Base-by-base conservation (phyloP, 768 basidiomycete species). In the Naganishia vishniacii region DNA sequence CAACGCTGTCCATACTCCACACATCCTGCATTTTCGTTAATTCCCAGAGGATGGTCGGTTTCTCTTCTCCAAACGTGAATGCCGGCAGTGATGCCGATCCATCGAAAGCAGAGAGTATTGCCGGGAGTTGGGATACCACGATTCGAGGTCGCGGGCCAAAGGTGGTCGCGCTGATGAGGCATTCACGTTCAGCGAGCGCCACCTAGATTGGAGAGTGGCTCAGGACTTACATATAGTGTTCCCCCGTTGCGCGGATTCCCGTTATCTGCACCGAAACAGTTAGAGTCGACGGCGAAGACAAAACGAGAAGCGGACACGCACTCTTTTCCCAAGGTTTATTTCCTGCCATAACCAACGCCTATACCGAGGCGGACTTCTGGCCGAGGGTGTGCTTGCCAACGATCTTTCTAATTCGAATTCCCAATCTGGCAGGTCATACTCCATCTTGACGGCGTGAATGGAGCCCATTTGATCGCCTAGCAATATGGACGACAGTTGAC, bases 331-430 rank as follows among this genome's bases (percentile, higher is more conserved):
- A 25, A 62, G 61, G 25, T 62, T 62, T 45, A 62, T 62, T 11
- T 62, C 61, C 61, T 62, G 61, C 61, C 61, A 62, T 15, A 62
- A 46, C 61, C 61, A 62, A 4, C 61, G 53, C 23, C 53, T 56
- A 18, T 37, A 25, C 25, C 53, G 4, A 12, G 53, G 53, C 37
- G 37, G 32, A 23, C 20, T 26, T 29, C 34, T 37, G 34, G 34
- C n/a, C n/a, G n/a, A 37, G 15, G 32, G 20, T 11, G 6, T 34
- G 15, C 53, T 16, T 34, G 53, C 37, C n/a, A 3, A n/a, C 20
- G 28, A 32, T 13, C 20, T 34, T n/a, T 56, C 53, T 16, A 25
- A 20, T 8, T 56, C 53, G 34, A 56, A 13, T 11, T 56, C 53
- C 53, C 53, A 47, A 47, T 48, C 61, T 4, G 61, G 61, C 37